A percentile compares a stretch with the other conserved stretches of the same genome.
phyloP scores from a whole-genome alignment of 257 asterid species.

The Solanum clarkiae region DNA sequence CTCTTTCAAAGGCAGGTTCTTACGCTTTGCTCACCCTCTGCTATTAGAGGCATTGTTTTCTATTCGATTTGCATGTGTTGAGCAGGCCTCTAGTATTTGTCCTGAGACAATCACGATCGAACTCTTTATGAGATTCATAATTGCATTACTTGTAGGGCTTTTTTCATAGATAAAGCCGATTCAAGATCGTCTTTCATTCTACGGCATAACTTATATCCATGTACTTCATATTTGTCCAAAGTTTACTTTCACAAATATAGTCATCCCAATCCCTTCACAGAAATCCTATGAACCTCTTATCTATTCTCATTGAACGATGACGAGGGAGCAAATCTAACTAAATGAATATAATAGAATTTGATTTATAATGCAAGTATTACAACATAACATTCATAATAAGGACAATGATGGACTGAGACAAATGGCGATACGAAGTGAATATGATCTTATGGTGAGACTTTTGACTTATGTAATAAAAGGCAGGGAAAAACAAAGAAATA shows the following conservation, averaged over 20 bases:
- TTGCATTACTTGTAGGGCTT: not conserved
- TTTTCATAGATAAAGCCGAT: not conserved
- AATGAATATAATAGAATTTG: not conserved
- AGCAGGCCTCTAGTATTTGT: not conserved
- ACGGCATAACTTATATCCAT: not conserved
- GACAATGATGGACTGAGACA: not conserved
- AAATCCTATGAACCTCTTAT: no score
- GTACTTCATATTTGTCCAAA: no score
- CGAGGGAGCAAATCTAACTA: no score
- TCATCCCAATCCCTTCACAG: not conserved
- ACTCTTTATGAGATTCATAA: not conserved
- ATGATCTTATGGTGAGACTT: not conserved
- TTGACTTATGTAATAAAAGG: not conserved
- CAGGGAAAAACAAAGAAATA: not conserved
- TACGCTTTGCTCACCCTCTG: not conserved
- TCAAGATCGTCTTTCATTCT: not conserved
- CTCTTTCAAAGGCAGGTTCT: not conserved
- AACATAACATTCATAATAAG: not conserved
- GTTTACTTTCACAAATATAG: no score
- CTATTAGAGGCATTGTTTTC: not conserved
- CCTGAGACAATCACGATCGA: fast-evolving
- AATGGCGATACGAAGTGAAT: not conserved
- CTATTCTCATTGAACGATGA: not conserved
- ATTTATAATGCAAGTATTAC: not conserved
- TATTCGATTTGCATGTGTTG: not conserved